Conservation (phyloP, 176 grass and related monocot species). For the Thalia dealbata region DNA sequence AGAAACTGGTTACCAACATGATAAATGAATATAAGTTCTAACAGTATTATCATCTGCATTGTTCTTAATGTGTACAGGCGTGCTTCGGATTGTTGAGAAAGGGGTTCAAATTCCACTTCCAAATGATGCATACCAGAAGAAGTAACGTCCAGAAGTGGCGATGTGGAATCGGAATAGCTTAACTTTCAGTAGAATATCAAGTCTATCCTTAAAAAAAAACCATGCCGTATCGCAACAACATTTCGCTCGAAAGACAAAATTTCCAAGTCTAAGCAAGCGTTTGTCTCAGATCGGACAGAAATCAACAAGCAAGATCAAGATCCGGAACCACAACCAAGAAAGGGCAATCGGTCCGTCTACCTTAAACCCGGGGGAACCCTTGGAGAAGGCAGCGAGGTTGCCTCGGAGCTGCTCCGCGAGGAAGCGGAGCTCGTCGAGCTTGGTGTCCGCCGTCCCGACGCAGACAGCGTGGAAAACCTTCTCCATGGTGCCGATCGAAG, state of each 20-base stretch:
- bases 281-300: too few species aligned
- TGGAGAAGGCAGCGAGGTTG: slow-evolving; percentile 27
- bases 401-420: slow-evolving; percentile 45
- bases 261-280: too few species aligned
- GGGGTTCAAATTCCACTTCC: not conserved
- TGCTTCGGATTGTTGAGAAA: too few species aligned
- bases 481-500: slow-evolving; percentile 4
- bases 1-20: not conserved
- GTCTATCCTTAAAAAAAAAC: too few species aligned
- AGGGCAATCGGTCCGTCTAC: not conserved
- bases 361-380: slow-evolving; percentile 8
- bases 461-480: slow-evolving; percentile 43
- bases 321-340: not conserved
- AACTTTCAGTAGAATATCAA: too few species aligned
- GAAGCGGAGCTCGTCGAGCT: slow-evolving; percentile 83
- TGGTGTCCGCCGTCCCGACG: slow-evolving; percentile 87
- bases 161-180: too few species aligned
- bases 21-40: too few species aligned
- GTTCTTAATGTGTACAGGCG: too few species aligned
- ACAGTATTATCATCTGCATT: too few species aligned
- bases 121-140: not conserved
- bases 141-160: too few species aligned
- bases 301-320: not conserved
- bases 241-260: too few species aligned
- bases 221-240: not conserved